phyloP scores from a whole-genome alignment of 192 early-diverging fungal species.

The Geranomyces variabilis region DNA sequence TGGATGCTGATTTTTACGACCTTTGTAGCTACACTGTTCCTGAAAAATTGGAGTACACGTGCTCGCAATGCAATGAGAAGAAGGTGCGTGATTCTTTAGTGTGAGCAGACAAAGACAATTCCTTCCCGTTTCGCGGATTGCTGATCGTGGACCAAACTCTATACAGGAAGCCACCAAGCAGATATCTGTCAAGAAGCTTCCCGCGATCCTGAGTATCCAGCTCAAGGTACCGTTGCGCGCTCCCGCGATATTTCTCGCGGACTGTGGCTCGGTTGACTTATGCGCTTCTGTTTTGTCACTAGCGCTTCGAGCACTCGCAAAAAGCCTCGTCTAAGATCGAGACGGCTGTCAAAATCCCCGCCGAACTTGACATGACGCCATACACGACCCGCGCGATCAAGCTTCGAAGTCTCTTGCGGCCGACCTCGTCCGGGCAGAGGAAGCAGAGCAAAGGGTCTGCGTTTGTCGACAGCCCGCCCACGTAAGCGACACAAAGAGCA shows the following conservation, averaged over 20 bases:
- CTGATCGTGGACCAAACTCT: conserved; percentile 4
- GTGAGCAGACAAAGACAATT: neutral
- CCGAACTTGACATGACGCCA: conserved; percentile 87
- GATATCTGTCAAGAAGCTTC: conserved; percentile 80
- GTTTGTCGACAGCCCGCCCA: neutral
- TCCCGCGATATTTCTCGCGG: too few relatives aligned
- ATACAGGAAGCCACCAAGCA: conserved; percentile 81
- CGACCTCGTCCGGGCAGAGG: neutral
- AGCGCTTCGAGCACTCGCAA: conserved; percentile 83
- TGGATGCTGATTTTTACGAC: neutral
- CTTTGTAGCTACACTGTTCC: conserved; percentile 69
- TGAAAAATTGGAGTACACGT: conserved; percentile 67
- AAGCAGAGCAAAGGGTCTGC: neutral
- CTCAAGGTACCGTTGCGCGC: conserved; percentile 77
- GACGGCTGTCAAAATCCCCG: conserved; percentile 81
- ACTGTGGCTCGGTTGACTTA: too few relatives aligned
- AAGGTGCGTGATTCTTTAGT: conserved; percentile 14
- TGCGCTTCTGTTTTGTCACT: too few relatives aligned
- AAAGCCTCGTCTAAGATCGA: conserved; percentile 79
- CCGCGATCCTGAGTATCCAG: conserved; percentile 89
- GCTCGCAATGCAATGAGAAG: conserved; percentile 18
- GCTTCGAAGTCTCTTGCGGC: conserved; percentile 31
- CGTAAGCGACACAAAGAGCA: neutral
- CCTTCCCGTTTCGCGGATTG: neutral
- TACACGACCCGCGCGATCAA: conserved; percentile 72